Conservation (phyloP, 345 rosid species). For the Odontarrhena argentea region DNA sequence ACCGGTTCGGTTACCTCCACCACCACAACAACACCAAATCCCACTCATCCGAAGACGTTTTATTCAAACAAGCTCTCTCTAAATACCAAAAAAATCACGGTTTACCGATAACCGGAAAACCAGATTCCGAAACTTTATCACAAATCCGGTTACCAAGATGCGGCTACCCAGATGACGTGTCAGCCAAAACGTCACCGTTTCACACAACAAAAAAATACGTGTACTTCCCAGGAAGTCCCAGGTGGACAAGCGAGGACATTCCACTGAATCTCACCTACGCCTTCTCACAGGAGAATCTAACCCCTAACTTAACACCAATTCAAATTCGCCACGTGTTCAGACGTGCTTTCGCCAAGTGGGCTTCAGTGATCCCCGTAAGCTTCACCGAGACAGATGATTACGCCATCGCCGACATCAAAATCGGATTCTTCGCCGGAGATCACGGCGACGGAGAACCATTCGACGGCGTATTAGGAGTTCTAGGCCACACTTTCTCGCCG, state of each 20-base stretch:
- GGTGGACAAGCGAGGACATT: slow-evolving; percentile 52
- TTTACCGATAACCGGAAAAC: slow-evolving; percentile 53
- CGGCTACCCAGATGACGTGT: slow-evolving; percentile 52
- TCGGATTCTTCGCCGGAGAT: slow-evolving; percentile 78
- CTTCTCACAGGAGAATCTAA: slow-evolving; percentile 59
- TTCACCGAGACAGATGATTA: slow-evolving; percentile 62
- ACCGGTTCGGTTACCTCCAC: slow-evolving; percentile 55
- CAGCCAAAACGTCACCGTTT: slow-evolving; percentile 28
- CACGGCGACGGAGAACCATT: slow-evolving; percentile 92
- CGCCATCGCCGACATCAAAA: slow-evolving; percentile 65
- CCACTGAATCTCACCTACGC: slow-evolving; percentile 70
- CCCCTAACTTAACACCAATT: slow-evolving; percentile 42
- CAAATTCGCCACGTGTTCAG: slow-evolving; percentile 51
- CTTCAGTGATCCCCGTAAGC: slow-evolving; percentile 66
- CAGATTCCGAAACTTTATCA: slow-evolving; percentile 53
- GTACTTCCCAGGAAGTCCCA: slow-evolving; percentile 65
- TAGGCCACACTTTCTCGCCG: slow-evolving; percentile 83
- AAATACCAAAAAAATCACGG: slow-evolving; percentile 59
- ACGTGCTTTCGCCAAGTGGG: slow-evolving; percentile 70
- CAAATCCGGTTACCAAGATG: slow-evolving; percentile 57
- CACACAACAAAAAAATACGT: slow-evolving; percentile 43
- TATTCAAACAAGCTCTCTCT: slow-evolving; percentile 45
- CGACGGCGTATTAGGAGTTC: slow-evolving; percentile 79
- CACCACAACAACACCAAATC: slow-evolving; percentile 12
- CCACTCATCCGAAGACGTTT: slow-evolving; percentile 38